These are phyloP conservation scores for Acer negundo DNA, from an alignment of 345 rosid species.

Conservation along the genomic window DNA sequence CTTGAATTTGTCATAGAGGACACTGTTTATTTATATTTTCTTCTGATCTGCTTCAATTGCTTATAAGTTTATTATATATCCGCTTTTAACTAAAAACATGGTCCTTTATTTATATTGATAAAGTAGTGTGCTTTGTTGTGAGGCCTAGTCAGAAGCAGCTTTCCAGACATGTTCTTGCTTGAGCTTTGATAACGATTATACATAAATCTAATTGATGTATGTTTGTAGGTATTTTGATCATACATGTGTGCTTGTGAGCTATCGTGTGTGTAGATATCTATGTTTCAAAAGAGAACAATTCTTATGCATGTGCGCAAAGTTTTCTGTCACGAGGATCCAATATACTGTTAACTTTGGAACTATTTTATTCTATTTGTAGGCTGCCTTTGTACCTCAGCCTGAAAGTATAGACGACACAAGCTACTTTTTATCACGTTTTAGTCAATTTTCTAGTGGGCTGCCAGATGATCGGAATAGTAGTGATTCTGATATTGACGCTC, in stretches of 20 bases:
- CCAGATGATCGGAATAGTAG: conserved; percentile 45
- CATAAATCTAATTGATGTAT: neutral
- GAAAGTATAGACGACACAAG: conserved; percentile 74
- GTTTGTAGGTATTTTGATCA: neutral
- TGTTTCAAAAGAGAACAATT: conserved; percentile 6
- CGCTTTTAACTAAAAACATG: neutral
- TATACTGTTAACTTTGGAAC: neutral
- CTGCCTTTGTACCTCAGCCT: conserved; percentile 74
- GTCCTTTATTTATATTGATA: neutral
- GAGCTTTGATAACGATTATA: neutral
- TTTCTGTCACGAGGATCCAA: neutral
- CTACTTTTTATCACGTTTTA: conserved; percentile 68
- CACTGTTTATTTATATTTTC: conserved; percentile 3
- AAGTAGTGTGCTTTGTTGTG: neutral
- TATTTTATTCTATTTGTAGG: conserved; percentile 36
- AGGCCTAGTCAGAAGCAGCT: neutral
- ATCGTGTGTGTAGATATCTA: neutral
- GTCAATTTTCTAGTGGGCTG: conserved; percentile 37
- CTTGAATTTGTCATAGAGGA: neutral
- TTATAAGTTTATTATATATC: neutral
- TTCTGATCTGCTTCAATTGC: neutral
- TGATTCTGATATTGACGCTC: conserved; percentile 36
- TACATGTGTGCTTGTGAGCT: neutral
- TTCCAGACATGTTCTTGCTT: neutral
- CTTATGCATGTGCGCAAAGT: neutral